These are phyloP conservation scores for Gymnopilus junonius DNA, from an alignment of 768 basidiomycete genomes.

Conservation along the genomic window DNA sequence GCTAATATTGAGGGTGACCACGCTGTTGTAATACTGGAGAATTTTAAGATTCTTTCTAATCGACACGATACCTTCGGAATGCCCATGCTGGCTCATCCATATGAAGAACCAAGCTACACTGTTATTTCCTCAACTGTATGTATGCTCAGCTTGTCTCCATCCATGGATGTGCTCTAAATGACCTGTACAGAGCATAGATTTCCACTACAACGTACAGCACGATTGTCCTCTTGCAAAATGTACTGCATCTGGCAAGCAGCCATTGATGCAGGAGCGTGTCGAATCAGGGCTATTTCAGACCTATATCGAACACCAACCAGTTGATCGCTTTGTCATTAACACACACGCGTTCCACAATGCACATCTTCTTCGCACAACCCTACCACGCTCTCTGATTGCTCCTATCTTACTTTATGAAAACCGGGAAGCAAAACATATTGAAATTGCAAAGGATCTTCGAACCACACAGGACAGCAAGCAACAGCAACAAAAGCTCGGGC, in stretches of 20 bases:
- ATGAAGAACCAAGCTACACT: slow-evolving; percentile 5
- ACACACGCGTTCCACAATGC: slow-evolving; percentile 23
- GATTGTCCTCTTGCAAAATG: slow-evolving; percentile 23
- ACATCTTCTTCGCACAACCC: slow-evolving; percentile 12
- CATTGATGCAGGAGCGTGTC: slow-evolving; percentile 13
- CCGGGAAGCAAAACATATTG: slow-evolving; percentile 15
- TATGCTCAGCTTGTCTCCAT: neutral
- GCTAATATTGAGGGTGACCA: slow-evolving; percentile 3
- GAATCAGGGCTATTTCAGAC: neutral
- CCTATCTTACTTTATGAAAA: slow-evolving; percentile 13
- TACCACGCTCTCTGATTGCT: slow-evolving; percentile 11
- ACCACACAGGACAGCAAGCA: slow-evolving; percentile 14
- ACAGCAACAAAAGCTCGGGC: slow-evolving; percentile 4
- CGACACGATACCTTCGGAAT: slow-evolving; percentile 26
- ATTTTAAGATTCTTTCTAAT: slow-evolving; percentile 18
- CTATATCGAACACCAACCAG: slow-evolving; percentile 14
- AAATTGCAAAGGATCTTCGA: slow-evolving; percentile 16
- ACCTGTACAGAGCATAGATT: slow-evolving; percentile 17
- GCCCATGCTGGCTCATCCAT: slow-evolving; percentile 20
- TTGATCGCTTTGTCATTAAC: slow-evolving; percentile 18
- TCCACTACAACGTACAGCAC: slow-evolving; percentile 26
- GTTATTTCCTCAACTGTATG: slow-evolving; percentile 20
- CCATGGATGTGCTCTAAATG: neutral
- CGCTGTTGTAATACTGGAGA: slow-evolving; percentile 20
- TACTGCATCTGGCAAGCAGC: slow-evolving; percentile 13